Evolutionary conservation across 2,329 filamentous ascomycete genomes (phyloP), one percentile per base, ranked within the genome.

Genomic region (Xylariaceae sp.): DNA sequence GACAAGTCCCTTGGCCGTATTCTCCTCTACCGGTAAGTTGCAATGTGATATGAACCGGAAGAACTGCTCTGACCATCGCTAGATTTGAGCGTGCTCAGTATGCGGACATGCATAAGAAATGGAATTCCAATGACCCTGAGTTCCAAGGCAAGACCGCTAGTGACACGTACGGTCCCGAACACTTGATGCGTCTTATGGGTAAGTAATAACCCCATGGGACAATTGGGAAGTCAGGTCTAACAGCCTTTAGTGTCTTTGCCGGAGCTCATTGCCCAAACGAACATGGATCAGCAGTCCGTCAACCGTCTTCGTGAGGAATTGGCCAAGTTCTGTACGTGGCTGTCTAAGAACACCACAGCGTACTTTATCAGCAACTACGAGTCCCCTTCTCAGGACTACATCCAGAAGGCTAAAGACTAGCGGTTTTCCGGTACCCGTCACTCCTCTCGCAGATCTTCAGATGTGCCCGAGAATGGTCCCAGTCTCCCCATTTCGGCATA

Each of bases 241-340:
- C 48, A 45, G 10, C 41, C 50, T 54, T 6, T 65, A 96, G 93
- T 96, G 2, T 89, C 89, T 1, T 86, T 98, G 65, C 93, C 95
- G 0, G 95, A 99, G 71, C 86, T 98, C 41, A 87, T 98, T 60
- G 93, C 93, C 3, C 95, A 99, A 73, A 99, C 95, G 50, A 98
- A 98, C 75, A 96, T 99, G 92, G 95, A 98, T 69, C 82, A 89
- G 50, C 92, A 96, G 72, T 93, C 92, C 2, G 91, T 96, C 42
- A 89, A 88, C 60, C 89, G 92, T 45, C 84, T 98, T 21, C 88
- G 92, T 12, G 91, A 97, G 67, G 95, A 99, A 72, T 82, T 99
- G 16, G 83, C 85, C 64, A 93, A 92, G 74, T 88, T 99, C 74
- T 91, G 89, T 10, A 81, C 85, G 51, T 99, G 93, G 91, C 80